These are phyloP conservation scores for Didymella pinodella DNA, from an alignment of 2,329 filamentous ascomycete genomes.

Conservation along the genomic window DNA sequence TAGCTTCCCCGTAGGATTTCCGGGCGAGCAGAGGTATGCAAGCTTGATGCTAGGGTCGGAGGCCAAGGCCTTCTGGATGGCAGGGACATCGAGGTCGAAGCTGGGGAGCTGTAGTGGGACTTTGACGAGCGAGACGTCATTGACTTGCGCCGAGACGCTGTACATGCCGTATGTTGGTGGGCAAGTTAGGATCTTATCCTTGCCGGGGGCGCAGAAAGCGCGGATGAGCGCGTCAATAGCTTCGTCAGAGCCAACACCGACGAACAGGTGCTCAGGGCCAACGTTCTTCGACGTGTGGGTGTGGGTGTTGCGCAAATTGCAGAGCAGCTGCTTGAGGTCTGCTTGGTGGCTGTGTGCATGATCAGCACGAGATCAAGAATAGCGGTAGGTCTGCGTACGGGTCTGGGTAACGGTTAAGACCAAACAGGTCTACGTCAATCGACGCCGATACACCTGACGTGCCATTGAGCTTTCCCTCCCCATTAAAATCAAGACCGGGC, in stretches of 20 bases:
- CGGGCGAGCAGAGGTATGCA: constrained; percentile 91
- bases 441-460: constrained; percentile 43
- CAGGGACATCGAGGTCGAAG: constrained; percentile 75
- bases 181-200: constrained; percentile 91
- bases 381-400: constrained; percentile 60
- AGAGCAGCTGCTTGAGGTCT: constrained; percentile 85
- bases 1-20: constrained; percentile 87
- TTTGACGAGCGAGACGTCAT: constrained; percentile 85
- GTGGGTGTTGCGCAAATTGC: constrained; percentile 85
- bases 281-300: constrained; percentile 77
- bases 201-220: constrained; percentile 87
- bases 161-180: constrained; percentile 99
- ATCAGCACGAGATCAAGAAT: not conserved
- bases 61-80: constrained; percentile 72
- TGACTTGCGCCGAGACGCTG: constrained; percentile 89
- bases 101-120: constrained; percentile 79
- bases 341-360: constrained; percentile 71
- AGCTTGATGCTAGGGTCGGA: constrained; percentile 77
- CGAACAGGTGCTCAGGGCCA: constrained; percentile 84
- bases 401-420: constrained; percentile 93
- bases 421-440: constrained; percentile 75
- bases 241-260: constrained; percentile 95
- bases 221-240: constrained; percentile 93
- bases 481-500: constrained; percentile 70
- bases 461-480: constrained; percentile 58